Evolutionary conservation across 164 flowering plant species (phyloP).

Genomic region (Chloranthus sessilifolius): DNA sequence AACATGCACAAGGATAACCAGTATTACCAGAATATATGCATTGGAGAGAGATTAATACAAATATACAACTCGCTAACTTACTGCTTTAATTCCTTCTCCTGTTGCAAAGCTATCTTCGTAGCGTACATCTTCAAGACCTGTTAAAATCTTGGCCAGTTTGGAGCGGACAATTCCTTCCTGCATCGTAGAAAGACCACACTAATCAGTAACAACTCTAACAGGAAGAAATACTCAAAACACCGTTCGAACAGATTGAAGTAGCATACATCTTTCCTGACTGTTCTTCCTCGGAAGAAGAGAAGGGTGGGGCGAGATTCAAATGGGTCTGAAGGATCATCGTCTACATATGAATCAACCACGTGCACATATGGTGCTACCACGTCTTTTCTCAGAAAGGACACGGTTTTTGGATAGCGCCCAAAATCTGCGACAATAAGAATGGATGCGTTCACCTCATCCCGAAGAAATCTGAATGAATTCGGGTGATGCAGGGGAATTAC

Average conservation of each 20-base stretch:
- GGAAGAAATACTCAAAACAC: background rate
- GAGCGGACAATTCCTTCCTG: slow-evolving; percentile 88
- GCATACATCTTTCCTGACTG: slow-evolving; percentile 88
- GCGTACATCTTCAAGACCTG: slow-evolving; percentile 63
- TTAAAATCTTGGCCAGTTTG: slow-evolving; percentile 53
- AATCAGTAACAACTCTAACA: slow-evolving; percentile 11
- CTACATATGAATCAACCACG: slow-evolving; percentile 67
- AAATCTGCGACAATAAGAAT: slow-evolving; percentile 92
- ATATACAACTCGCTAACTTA: slow-evolving; percentile 24
- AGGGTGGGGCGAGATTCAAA: slow-evolving; percentile 69
- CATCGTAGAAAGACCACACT: slow-evolving; percentile 9
- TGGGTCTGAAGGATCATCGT: slow-evolving; percentile 65
- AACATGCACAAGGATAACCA: background rate
- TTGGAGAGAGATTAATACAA: background rate
- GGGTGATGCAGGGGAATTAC: slow-evolving; percentile 97
- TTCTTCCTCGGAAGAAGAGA: slow-evolving; percentile 87
- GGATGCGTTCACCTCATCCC: slow-evolving; percentile 76
- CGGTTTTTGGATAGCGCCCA: slow-evolving; percentile 60
- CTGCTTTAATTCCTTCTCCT: slow-evolving; percentile 57
- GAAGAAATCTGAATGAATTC: slow-evolving; percentile 88
- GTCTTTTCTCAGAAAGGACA: slow-evolving; percentile 80
- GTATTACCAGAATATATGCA: background rate
- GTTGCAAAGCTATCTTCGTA: slow-evolving; percentile 64
- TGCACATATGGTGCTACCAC: slow-evolving; percentile 96
- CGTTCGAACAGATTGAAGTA: background rate